Conservation (phyloP, 257 asterid genomes). For the Solanum okadae region DNA sequence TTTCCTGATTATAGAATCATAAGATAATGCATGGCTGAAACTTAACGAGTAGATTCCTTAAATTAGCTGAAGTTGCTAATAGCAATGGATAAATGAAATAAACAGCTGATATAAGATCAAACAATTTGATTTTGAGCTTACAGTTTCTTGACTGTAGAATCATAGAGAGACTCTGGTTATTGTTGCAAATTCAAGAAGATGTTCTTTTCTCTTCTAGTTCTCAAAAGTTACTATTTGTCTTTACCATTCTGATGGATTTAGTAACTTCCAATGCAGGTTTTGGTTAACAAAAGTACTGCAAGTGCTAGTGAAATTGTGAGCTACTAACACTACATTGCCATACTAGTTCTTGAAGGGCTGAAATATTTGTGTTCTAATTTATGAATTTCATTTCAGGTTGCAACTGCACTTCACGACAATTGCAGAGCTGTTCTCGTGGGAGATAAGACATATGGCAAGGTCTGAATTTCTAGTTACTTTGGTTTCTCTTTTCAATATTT, state of each 20-base stretch:
- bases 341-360: neutral
- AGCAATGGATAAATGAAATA: neutral
- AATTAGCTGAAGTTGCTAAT: neutral
- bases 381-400: conserved; percentile 58
- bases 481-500: neutral
- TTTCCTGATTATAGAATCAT: neutral
- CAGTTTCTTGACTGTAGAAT: neutral
- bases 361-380: neutral
- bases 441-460: conserved; percentile 96
- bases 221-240: neutral
- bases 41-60: neutral
- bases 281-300: conserved; percentile 93
- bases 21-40: neutral
- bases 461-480: conserved; percentile 7
- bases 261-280: conserved; percentile 52
- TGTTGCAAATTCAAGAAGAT: neutral
- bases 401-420: conserved; percentile 98
- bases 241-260: neutral
- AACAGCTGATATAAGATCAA: neutral
- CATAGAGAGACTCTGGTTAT: neutral
- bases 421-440: conserved; percentile 98
- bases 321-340: conserved; percentile 11
- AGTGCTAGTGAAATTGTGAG: conserved; percentile 99
- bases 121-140: neutral
- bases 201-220: neutral